These are phyloP conservation scores for Dissophora ornata DNA, from an alignment of 192 early-diverging fungal species.

Conservation along the genomic window DNA sequence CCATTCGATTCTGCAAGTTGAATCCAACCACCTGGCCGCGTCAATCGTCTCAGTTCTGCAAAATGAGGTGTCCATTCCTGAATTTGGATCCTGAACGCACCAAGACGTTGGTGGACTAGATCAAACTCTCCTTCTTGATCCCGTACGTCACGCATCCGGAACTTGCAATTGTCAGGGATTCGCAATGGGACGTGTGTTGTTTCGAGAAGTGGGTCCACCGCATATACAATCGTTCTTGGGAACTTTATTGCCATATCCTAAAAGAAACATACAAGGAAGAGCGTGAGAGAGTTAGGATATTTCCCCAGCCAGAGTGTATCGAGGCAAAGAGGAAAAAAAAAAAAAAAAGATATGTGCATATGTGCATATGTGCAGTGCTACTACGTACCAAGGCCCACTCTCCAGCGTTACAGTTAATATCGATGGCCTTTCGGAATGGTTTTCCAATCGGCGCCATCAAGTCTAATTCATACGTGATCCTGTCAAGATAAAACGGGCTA, in stretches of 20 bases:
- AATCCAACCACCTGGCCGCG: constrained; percentile 49
- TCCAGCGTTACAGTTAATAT: constrained; percentile 37
- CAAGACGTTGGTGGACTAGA: constrained; percentile 46
- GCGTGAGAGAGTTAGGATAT: neutral
- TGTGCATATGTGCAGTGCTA: too few relatives aligned
- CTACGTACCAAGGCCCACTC: constrained; percentile 52
- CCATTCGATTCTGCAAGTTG: constrained; percentile 49
- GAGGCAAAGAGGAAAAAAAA: neutral
- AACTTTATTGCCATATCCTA: constrained; percentile 43
- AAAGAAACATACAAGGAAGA: too few relatives aligned
- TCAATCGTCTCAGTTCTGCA: constrained; percentile 36
- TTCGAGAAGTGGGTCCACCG: constrained; percentile 32
- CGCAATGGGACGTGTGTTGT: constrained; percentile 21
- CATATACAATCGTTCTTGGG: constrained; percentile 47
- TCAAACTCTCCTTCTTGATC: constrained; percentile 53
- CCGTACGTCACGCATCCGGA: constrained; percentile 39
- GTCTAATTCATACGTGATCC: constrained; percentile 43
- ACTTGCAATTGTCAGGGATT: constrained; percentile 50
- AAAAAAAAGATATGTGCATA: neutral
- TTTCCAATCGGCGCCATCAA: constrained; percentile 40
- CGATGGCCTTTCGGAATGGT: constrained; percentile 46
- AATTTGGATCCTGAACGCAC: constrained; percentile 38
- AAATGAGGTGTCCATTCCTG: constrained; percentile 56
- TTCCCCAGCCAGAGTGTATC: too few relatives aligned
- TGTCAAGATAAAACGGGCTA: constrained; percentile 38